Evolutionary conservation across 345 rosid genomes (phyloP).

Genomic region (Pugionium dolabratum): DNA sequence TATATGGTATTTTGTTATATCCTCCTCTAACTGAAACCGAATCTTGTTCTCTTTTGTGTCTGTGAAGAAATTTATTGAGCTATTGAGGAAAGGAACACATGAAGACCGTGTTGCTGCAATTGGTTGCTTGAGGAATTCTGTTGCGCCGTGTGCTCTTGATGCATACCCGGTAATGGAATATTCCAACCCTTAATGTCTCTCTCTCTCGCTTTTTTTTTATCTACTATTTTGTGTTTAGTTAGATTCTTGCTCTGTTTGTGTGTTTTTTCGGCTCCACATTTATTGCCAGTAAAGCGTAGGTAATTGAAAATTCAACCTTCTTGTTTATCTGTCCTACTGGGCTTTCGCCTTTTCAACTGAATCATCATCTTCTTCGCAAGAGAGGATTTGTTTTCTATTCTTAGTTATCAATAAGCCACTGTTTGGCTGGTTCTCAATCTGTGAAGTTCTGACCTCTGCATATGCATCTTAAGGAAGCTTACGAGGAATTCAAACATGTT

Average conservation of each 20-base stretch:
- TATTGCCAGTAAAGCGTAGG: not conserved
- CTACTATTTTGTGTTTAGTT: not conserved
- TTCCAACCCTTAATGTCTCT: constrained; percentile 1
- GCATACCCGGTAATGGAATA: constrained; percentile 74
- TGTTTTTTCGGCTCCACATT: constrained; percentile 5
- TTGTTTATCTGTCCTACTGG: not conserved
- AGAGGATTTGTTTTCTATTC: not conserved
- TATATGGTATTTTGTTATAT: not conserved
- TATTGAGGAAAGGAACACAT: constrained; percentile 70
- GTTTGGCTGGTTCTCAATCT: constrained; percentile 7
- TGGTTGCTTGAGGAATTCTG: constrained; percentile 69
- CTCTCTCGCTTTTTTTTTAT: not conserved
- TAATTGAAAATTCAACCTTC: not conserved
- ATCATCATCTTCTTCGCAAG: not conserved
- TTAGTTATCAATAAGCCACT: not conserved
- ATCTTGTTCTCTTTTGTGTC: not conserved
- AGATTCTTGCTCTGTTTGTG: constrained; percentile 21
- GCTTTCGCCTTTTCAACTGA: not conserved
- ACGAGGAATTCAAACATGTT: constrained; percentile 95
- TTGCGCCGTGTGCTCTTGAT: constrained; percentile 96
- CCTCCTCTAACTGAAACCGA: not conserved
- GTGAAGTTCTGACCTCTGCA: constrained; percentile 43
- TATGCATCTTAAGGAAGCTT: constrained; percentile 78
- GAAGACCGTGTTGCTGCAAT: constrained; percentile 72
- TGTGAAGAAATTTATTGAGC: constrained; percentile 84